phyloP scores from a whole-genome alignment of 78 protist species.

The Dictyostelium capitatum region DNA sequence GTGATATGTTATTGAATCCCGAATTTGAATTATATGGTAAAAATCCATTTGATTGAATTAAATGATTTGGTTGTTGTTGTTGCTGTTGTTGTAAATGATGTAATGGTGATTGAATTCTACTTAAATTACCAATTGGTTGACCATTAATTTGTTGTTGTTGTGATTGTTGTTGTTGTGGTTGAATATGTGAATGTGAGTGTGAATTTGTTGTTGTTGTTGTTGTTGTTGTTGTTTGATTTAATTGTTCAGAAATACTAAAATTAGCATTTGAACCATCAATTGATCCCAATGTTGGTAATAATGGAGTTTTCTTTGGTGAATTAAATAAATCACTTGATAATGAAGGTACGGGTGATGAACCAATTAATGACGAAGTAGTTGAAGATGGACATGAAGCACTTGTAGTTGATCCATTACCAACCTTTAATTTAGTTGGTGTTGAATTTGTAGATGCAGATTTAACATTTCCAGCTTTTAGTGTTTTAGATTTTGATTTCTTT shows the following conservation, averaged over 20 bases:
- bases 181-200: background rate
- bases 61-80: background rate
- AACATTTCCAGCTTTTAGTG: background rate
- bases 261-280: background rate
- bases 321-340: background rate
- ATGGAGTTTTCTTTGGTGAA: constrained; percentile 31
- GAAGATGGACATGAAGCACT: background rate
- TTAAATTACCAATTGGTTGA: too few relatives aligned
- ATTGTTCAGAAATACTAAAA: background rate
- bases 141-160: background rate
- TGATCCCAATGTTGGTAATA: constrained; percentile 3
- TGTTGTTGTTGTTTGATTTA: background rate
- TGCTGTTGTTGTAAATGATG: background rate
- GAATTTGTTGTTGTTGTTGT: background rate
- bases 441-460: constrained; percentile 17
- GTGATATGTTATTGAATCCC: background rate
- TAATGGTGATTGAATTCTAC: background rate
- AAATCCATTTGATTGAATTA: background rate
- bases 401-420: background rate
- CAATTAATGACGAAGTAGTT: background rate
- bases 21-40: constrained; percentile 10
- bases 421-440: constrained; percentile 4
- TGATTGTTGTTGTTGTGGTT: background rate
- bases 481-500: background rate
- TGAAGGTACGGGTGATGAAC: background rate